Base-by-base conservation (phyloP, 2,329 filamentous ascomycete species). In the Acrocalymma vagum region DNA sequence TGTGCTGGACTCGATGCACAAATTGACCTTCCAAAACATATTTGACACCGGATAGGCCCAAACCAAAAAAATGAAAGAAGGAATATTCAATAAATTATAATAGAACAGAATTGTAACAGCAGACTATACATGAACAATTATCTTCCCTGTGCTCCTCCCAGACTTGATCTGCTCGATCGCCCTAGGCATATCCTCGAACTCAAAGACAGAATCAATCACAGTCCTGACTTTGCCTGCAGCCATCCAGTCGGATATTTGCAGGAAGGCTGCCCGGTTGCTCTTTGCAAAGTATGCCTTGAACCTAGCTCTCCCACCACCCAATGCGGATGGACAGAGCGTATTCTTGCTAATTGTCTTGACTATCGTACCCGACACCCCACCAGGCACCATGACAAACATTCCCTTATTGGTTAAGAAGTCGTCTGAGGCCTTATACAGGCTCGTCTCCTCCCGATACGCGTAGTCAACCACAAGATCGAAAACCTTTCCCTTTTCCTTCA, bases 401-500 rank as follows among this genome's bases (percentile, higher is more conserved):
- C 18, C 49, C 17, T 37, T 27, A 7, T 33, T 30, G 8, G 5
- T 33, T 11, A 27, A 34, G 37, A 29, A 52, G 33, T 3, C 29
- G 45, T 41, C 24, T 24, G 48, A 23, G 21, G 32, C 37, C 24
- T 34, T 31, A 37, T 32, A 53, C 18, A 53, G 25, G 32, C 47
- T 42, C 30, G 20, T 20, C 14, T 29, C 20, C 23, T 38, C 34
- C 24, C 78, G 79, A 24, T n/a, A n/a, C n/a, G 83, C 77, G 55
- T 79, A 78, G 65, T 85, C 83, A 11, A 85, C 69, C 1, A 79
- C 70, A 25, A 79, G 68, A 32, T 76, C 69, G 63, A 75, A 84
- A 3, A 74, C 66, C 9, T 64, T 63, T 0, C 75, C 75, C 23
- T 70, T 70, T 1, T 66, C 60, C 49, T 72, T 74, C n/a, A 85